Evolutionary conservation across 1,139 yeast genomes (phyloP).

Genomic region (Pichia inconspicua): DNA sequence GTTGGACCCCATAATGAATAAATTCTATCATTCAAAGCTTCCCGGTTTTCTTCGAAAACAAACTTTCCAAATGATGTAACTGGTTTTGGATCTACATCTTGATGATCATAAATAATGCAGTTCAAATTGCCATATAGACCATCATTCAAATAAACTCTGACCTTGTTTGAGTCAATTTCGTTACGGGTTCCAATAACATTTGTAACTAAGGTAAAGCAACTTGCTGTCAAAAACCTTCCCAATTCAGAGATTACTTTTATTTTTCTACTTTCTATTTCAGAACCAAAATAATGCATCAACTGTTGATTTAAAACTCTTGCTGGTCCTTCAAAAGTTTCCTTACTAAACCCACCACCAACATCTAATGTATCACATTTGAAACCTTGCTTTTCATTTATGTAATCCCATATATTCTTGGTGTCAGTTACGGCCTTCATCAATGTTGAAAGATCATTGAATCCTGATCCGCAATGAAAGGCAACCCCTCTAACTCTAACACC

Average conservation of each 20-base stretch:
- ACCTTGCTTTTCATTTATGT: slow-evolving; percentile 32
- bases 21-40: slow-evolving; percentile 17
- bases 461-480: slow-evolving; percentile 95
- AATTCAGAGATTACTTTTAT: slow-evolving; percentile 82
- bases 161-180: slow-evolving; percentile 20
- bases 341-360: slow-evolving; percentile 91
- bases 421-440: slow-evolving; percentile 67
- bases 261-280: slow-evolving; percentile 30
- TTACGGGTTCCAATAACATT: slow-evolving; percentile 76
- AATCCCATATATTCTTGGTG: slow-evolving; percentile 62
- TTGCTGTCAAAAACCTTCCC: slow-evolving; percentile 82
- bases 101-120: slow-evolving; percentile 90
- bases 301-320: slow-evolving; percentile 52
- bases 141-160: slow-evolving; percentile 75
- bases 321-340: slow-evolving; percentile 54
- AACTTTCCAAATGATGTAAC: slow-evolving; percentile 48
- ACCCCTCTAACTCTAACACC: slow-evolving; percentile 69
- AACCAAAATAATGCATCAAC: slow-evolving; percentile 48
- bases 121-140: slow-evolving; percentile 95
- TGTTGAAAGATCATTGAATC: slow-evolving; percentile 70
- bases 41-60: slow-evolving; percentile 17
- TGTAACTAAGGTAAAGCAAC: slow-evolving; percentile 79
- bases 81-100: slow-evolving; percentile 62
- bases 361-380: slow-evolving; percentile 54
- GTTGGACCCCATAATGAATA: slow-evolving; percentile 97